Evolutionary conservation across 345 rosid species (phyloP).

Genomic region (Atalantia buxifolia): DNA sequence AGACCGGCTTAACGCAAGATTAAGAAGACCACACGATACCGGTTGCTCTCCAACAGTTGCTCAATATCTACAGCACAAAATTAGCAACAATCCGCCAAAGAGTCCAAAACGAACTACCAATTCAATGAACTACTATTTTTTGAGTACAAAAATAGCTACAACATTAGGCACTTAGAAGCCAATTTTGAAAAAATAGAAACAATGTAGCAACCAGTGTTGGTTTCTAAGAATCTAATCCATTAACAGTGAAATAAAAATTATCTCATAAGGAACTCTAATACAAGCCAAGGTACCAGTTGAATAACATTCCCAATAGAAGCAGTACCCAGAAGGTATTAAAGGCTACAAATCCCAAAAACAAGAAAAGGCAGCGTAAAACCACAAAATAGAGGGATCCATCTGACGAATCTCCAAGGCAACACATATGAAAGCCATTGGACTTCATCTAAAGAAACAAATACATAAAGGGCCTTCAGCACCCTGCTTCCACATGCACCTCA

Average conservation of each 20-base stretch:
- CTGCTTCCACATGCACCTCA: neutral
- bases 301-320: neutral
- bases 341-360: neutral
- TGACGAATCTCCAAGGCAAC: neutral
- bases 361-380: neutral
- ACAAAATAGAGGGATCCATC: neutral
- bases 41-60: too few relatives aligned
- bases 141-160: neutral
- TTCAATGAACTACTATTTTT: neutral
- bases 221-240: neutral
- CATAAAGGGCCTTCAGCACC: neutral
- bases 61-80: too few relatives aligned
- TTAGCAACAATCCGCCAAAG: neutral
- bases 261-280: neutral
- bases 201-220: neutral
- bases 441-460: conserved; percentile 1
- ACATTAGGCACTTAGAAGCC: too few relatives aligned
- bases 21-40: too few relatives aligned
- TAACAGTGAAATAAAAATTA: neutral
- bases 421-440: neutral
- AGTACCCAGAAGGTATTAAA: neutral
- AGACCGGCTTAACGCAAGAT: too few relatives aligned
- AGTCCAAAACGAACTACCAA: neutral
- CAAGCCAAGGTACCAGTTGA: neutral
- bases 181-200: too few relatives aligned